A percentile compares a stretch with the other conserved stretches of the same genome.
Conservation (phyloP, 805 yeast species). For the Candida arabinofermentans region DNA sequence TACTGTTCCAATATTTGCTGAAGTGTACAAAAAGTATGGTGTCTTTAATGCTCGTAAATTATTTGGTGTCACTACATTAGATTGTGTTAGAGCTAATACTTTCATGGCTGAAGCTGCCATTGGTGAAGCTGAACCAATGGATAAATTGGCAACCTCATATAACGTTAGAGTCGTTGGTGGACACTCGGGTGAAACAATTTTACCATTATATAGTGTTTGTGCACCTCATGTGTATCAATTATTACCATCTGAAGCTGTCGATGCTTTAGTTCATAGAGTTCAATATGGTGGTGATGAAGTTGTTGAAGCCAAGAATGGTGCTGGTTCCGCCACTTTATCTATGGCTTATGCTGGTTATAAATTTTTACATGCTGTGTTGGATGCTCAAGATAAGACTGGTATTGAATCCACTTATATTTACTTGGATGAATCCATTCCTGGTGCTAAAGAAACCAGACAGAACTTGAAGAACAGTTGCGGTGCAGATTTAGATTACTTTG, state of each 20-base stretch:
- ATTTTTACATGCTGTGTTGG: slow-evolving; percentile 58
- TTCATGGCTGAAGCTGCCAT: slow-evolving; percentile 59
- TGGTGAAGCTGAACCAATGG: slow-evolving; percentile 19
- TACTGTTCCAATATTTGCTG: slow-evolving; percentile 85
- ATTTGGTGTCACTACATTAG: slow-evolving; percentile 88
- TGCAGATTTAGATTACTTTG: slow-evolving; percentile 41
- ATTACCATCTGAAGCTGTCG: slow-evolving; percentile 37
- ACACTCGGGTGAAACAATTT: slow-evolving; percentile 92
- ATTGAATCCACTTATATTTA: slow-evolving; percentile 65
- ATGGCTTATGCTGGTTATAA: slow-evolving; percentile 92
- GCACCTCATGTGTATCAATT: slow-evolving; percentile 25
- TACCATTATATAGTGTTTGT: slow-evolving; percentile 65
- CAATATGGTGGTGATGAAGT: slow-evolving; percentile 97
- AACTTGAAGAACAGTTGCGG: slow-evolving; percentile 32
- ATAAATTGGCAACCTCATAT: slow-evolving; percentile 44
- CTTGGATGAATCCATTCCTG: slow-evolving; percentile 44
- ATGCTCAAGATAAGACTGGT: slow-evolving; percentile 60
- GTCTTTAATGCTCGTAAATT: slow-evolving; percentile 68
- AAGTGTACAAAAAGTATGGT: slow-evolving; percentile 64
- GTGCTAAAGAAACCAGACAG: slow-evolving; percentile 48
- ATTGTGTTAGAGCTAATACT: slow-evolving; percentile 82
- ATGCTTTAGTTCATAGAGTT: slow-evolving; percentile 72
- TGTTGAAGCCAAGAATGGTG: slow-evolving; percentile 89
- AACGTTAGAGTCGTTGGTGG: slow-evolving; percentile 85
- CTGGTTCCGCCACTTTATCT: slow-evolving; percentile 89